Conservation (phyloP, 495 filamentous ascomycete genomes). For the Aspergillus incahuasiensis region DNA sequence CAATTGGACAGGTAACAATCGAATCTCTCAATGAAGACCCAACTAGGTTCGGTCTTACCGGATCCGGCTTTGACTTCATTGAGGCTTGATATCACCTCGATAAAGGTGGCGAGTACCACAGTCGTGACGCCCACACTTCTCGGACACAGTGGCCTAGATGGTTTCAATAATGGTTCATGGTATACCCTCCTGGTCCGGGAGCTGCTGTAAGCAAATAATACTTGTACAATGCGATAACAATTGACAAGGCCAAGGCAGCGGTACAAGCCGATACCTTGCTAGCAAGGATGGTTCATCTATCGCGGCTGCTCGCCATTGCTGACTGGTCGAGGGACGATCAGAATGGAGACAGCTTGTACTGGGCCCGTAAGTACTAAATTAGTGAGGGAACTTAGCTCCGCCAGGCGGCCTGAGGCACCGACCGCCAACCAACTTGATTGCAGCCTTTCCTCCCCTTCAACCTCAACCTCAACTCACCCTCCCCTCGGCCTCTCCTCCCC, state of each 20-base stretch:
- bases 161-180: background rate
- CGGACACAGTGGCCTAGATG: background rate
- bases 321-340: constrained; percentile 13
- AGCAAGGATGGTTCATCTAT: constrained; percentile 10
- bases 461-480: constrained; percentile 16
- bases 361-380: constrained; percentile 1
- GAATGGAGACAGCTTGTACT: constrained; percentile 17
- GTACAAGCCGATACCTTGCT: constrained; percentile 10
- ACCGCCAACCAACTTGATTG: constrained; percentile 5
- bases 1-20: background rate
- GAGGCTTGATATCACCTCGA: background rate
- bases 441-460: constrained; percentile 6
- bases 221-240: constrained; percentile 3
- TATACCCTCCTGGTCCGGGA: background rate
- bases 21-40: background rate
- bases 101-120: background rate
- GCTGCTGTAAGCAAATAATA: constrained; percentile 4
- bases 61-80: background rate
- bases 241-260: constrained; percentile 3
- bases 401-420: constrained; percentile 9
- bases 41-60: constrained; percentile 1
- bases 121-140: background rate
- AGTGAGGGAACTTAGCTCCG: background rate
- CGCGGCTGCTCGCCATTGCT: constrained; percentile 10
- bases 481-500: constrained; percentile 18